phyloP scores from a whole-genome alignment of 2,329 filamentous ascomycete species.

The Colletotrichum sp. region DNA sequence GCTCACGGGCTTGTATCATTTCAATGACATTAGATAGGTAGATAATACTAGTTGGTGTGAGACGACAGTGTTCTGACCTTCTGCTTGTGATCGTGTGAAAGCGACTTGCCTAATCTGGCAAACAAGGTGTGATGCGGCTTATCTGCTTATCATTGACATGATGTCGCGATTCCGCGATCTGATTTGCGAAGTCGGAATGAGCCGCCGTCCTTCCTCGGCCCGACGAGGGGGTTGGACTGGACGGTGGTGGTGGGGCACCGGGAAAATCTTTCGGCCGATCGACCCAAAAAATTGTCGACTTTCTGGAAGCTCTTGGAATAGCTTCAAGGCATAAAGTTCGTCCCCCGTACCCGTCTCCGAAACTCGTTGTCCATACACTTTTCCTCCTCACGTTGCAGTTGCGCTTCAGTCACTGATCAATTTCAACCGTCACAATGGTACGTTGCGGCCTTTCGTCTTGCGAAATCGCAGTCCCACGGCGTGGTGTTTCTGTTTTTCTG shows the following conservation, averaged over 20 bases:
- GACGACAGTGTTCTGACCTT: conserved; percentile 20
- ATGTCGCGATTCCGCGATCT: neutral
- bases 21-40: conserved; percentile 4
- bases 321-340: conserved; percentile 34
- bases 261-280: conserved; percentile 22
- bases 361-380: conserved; percentile 3
- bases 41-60: conserved; percentile 1
- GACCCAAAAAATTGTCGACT: conserved; percentile 38
- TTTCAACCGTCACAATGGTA: conserved; percentile 26
- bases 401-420: neutral
- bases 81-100: neutral
- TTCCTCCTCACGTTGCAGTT: conserved; percentile 28
- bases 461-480: neutral
- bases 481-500: neutral
- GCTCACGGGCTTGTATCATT: neutral
- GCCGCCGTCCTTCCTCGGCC: neutral
- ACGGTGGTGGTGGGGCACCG: neutral
- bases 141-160: neutral
- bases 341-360: conserved; percentile 25
- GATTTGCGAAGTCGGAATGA: neutral
- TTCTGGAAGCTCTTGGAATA: conserved; percentile 47
- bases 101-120: neutral
- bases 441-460: neutral
- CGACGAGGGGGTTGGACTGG: neutral
- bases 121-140: neutral